Percentiles rank a stretch among this genome's conserved stretches.
Evolutionary conservation across 2,329 filamentous ascomycete species (phyloP).

Genomic region (Dothideomycetes sp.): DNA sequence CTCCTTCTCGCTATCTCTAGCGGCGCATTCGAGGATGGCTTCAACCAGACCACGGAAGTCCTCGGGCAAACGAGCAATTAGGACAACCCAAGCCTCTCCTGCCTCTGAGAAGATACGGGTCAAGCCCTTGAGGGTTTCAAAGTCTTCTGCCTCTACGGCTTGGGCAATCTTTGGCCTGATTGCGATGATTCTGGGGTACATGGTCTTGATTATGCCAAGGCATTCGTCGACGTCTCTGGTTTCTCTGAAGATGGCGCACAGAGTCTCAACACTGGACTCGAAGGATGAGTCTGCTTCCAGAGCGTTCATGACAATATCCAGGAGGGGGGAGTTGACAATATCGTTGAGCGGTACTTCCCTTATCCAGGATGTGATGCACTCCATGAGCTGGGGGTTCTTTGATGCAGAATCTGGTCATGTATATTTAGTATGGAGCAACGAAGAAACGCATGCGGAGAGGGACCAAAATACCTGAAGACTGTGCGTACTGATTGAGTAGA

Average conservation of each 20-base stretch:
- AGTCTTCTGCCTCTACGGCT: conserved; percentile 70
- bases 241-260: conserved; percentile 85
- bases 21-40: conserved; percentile 82
- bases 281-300: conserved; percentile 68
- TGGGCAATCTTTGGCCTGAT: conserved; percentile 68
- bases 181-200: conserved; percentile 72
- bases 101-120: conserved; percentile 88
- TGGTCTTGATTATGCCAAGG: conserved; percentile 65
- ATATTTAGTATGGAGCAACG: conserved; percentile 17
- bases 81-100: conserved; percentile 86
- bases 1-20: conserved; percentile 78
- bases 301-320: conserved; percentile 71
- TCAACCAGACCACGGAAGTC: conserved; percentile 83
- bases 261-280: conserved; percentile 80
- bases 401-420: conserved; percentile 56
- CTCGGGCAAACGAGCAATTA: conserved; percentile 73
- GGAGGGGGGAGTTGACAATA: conserved; percentile 75
- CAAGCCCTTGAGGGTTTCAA: conserved; percentile 75
- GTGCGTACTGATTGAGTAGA: conserved; percentile 80
- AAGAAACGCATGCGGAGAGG: not conserved
- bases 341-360: conserved; percentile 79
- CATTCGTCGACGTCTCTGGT: conserved; percentile 91
- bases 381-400: conserved; percentile 80
- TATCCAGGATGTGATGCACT: conserved; percentile 95
- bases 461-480: conserved; percentile 66